A percentile compares a stretch with the other conserved stretches of the same genome.
Conservation (phyloP, 2,329 filamentous ascomycete genomes). For the Ophiostoma fasciatum region DNA sequence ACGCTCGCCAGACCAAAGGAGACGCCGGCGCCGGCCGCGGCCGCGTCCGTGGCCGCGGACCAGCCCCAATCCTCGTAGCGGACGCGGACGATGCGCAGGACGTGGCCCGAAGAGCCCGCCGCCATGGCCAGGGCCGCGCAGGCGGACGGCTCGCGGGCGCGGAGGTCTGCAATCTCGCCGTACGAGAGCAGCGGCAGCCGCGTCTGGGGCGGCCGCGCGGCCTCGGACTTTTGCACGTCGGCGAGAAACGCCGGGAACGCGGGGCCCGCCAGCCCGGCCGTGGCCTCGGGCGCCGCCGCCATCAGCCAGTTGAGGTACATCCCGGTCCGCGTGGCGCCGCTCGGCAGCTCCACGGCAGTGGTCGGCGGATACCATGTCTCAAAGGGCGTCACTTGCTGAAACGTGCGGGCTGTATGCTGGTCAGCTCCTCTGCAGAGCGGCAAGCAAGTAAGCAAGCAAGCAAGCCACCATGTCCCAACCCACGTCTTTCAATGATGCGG, state of each 20-base stretch:
- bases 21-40: conserved; percentile 15
- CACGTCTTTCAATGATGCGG: conserved; percentile 11
- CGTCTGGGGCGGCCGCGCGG: conserved; percentile 4
- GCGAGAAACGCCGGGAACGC: conserved; percentile 21
- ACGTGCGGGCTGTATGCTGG: conserved; percentile 7
- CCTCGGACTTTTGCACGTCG: conserved; percentile 16
- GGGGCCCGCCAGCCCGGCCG: conserved; percentile 21
- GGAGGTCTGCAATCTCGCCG: conserved; percentile 35
- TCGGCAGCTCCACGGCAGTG: not conserved
- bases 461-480: too few relatives aligned
- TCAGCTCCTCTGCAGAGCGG: not conserved
- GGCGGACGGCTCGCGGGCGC: conserved; percentile 12
- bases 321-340: conserved; percentile 7
- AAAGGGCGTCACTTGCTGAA: conserved; percentile 16
- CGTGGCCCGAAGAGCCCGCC: conserved; percentile 42
- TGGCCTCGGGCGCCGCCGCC: conserved; percentile 35
- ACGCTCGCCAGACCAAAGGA: conserved; percentile 32
- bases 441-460: too few relatives aligned
- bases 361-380: conserved; percentile 15
- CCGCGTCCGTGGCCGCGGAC: conserved; percentile 28
- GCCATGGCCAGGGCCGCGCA: conserved; percentile 30
- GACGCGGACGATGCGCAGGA: conserved; percentile 39
- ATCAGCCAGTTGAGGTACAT: conserved; percentile 34
- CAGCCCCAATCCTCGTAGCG: conserved; percentile 39
- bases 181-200: conserved; percentile 32